phyloP scores from a whole-genome alignment of 2,329 filamentous ascomycete species.

The Akanthomyces lecanii region DNA sequence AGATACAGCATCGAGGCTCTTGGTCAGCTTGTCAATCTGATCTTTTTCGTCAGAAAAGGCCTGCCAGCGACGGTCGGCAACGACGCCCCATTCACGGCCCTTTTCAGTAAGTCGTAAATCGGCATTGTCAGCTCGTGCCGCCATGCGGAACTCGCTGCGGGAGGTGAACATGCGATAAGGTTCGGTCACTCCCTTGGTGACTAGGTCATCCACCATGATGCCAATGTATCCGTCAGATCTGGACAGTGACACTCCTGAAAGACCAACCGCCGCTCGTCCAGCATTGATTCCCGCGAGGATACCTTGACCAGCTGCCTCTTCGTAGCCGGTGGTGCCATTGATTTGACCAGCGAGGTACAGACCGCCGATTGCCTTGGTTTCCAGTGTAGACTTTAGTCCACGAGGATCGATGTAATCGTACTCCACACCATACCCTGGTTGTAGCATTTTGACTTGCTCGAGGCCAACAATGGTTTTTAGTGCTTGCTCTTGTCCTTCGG shows the following conservation, averaged over 20 bases:
- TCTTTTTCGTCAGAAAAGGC: constrained; percentile 60
- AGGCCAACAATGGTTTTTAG: constrained; percentile 85
- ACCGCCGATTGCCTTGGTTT: constrained; percentile 86
- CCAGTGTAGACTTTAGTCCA: constrained; percentile 78
- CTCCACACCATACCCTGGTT: constrained; percentile 94
- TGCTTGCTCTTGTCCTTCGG: constrained; percentile 77
- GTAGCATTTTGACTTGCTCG: constrained; percentile 85
- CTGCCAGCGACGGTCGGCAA: constrained; percentile 74
- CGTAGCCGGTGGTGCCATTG: constrained; percentile 96
- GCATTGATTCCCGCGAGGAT: constrained; percentile 92
- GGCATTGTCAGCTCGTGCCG: constrained; percentile 87
- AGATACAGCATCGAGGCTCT: constrained; percentile 53
- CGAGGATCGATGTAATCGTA: constrained; percentile 98
- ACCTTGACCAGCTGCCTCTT: constrained; percentile 93
- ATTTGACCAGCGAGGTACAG: constrained; percentile 94
- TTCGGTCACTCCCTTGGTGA: constrained; percentile 94
- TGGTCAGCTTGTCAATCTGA: constrained; percentile 64
- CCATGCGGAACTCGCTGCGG: constrained; percentile 92
- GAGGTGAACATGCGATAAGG: constrained; percentile 99
- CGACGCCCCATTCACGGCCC: constrained; percentile 71
- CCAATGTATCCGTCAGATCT: constrained; percentile 93
- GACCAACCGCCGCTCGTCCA: constrained; percentile 68
- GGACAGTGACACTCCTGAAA: constrained; percentile 63
- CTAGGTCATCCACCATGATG: constrained; percentile 96
- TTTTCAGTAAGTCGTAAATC: constrained; percentile 78